Percentiles rank a stretch among this genome's conserved stretches.
Conservation (phyloP, 805 yeast species). For the Candida quercuum region DNA sequence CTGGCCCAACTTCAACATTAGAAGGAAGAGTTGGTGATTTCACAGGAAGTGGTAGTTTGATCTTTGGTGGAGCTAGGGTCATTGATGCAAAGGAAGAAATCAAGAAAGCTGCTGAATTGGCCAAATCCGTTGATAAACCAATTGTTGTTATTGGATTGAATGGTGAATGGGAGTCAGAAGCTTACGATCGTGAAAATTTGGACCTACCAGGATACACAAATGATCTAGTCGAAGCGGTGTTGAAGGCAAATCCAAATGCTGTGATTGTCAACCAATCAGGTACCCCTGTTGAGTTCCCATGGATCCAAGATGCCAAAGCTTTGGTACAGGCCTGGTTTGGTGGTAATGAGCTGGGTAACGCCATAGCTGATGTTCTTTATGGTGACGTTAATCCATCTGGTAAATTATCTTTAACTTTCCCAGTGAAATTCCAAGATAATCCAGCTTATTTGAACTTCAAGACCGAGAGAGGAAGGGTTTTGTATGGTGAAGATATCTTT, state of each 20-base stretch:
- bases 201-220: constrained; percentile 42
- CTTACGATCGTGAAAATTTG: constrained; percentile 45
- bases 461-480: constrained; percentile 45
- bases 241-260: constrained; percentile 41
- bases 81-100: constrained; percentile 27
- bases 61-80: constrained; percentile 27
- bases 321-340: constrained; percentile 49
- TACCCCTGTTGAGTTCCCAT: constrained; percentile 53
- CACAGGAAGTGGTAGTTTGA: constrained; percentile 29
- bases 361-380: constrained; percentile 49
- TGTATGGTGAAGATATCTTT: constrained; percentile 62
- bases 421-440: constrained; percentile 44
- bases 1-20: constrained; percentile 32
- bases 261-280: constrained; percentile 53
- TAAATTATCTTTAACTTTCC: constrained; percentile 52
- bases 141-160: constrained; percentile 45
- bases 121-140: constrained; percentile 46
- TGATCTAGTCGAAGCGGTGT: constrained; percentile 37
- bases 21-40: constrained; percentile 10
- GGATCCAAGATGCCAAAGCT: constrained; percentile 35
- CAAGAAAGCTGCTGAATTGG: constrained; percentile 38
- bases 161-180: constrained; percentile 53
- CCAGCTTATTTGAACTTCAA: constrained; percentile 51
- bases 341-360: constrained; percentile 50
- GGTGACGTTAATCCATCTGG: constrained; percentile 60